Percentiles rank a stretch among this genome's conserved stretches.
phyloP scores from a whole-genome alignment of 768 basidiomycete species.

The Exidia glandulosa region DNA sequence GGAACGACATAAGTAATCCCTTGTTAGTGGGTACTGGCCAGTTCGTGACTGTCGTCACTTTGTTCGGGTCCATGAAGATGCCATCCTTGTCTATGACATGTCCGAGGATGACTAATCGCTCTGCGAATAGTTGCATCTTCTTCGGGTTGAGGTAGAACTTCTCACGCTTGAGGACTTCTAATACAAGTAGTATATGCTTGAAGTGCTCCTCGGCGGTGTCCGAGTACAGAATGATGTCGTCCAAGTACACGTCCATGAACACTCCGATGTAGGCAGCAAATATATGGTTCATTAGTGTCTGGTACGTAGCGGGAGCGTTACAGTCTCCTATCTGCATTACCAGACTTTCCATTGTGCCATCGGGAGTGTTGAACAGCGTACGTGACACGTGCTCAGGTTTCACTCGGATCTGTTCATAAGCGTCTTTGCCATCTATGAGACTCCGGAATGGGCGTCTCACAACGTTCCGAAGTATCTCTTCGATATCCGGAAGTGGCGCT shows the following conservation, averaged over 20 bases:
- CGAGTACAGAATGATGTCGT: constrained; percentile 10
- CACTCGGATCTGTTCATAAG: constrained; percentile 10
- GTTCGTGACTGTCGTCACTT: background rate
- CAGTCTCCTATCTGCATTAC: constrained; percentile 11
- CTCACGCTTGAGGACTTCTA: constrained; percentile 5
- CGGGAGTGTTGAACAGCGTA: constrained; percentile 7
- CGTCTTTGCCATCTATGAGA: constrained; percentile 8
- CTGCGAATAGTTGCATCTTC: constrained; percentile 1
- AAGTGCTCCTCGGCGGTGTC: constrained; percentile 4
- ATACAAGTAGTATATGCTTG: constrained; percentile 3
- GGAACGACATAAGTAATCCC: background rate
- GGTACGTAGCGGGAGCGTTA: constrained; percentile 10
- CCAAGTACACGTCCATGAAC: constrained; percentile 10
- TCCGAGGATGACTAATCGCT: background rate
- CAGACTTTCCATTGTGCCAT: constrained; percentile 7
- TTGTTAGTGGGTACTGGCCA: background rate
- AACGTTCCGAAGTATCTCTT: background rate
- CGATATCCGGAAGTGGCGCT: constrained; percentile 3
- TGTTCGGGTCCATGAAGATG: constrained; percentile 1
- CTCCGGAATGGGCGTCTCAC: background rate
- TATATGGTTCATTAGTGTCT: constrained; percentile 5
- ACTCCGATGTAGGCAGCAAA: constrained; percentile 5
- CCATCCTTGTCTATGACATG: background rate
- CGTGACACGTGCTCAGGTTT: background rate
- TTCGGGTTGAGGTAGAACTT: constrained; percentile 2